Percentiles rank a stretch among this genome's conserved stretches.
These are phyloP conservation scores for Hymenoscyphus albidus DNA, from an alignment of 2,329 filamentous ascomycete genomes.

Conservation along the genomic window DNA sequence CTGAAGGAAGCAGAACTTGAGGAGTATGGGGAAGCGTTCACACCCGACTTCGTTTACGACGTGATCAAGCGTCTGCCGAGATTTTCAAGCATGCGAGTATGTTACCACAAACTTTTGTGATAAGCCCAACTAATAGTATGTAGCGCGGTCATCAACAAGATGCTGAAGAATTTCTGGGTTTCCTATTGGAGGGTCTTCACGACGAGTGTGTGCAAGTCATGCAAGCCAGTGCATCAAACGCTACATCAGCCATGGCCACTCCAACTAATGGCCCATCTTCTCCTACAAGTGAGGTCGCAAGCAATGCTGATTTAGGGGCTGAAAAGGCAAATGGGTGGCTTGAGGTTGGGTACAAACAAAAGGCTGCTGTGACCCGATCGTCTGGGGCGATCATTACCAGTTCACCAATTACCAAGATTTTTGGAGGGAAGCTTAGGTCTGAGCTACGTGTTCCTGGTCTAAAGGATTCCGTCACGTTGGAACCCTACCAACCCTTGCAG, in stretches of 20 bases:
- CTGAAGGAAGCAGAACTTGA: constrained; percentile 83
- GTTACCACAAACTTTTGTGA: constrained; percentile 32
- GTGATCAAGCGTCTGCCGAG: constrained; percentile 81
- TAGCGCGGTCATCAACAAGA: constrained; percentile 95
- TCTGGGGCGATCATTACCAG: constrained; percentile 71
- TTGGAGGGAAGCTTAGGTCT: constrained; percentile 85
- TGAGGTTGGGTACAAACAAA: constrained; percentile 91
- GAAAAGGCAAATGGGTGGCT: constrained; percentile 71
- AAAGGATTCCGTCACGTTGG: constrained; percentile 86
- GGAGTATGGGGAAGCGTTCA: constrained; percentile 86
- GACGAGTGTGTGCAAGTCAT: constrained; percentile 85
- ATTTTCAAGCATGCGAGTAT: constrained; percentile 87
- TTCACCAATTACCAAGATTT: constrained; percentile 90
- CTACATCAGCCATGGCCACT: constrained; percentile 43
- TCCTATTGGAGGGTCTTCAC: constrained; percentile 86
- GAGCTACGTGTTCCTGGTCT: constrained; percentile 82
- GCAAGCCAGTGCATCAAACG: constrained; percentile 35
- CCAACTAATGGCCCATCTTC: constrained; percentile 40
- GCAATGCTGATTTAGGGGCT: constrained; percentile 32
- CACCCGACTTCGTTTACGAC: constrained; percentile 92
- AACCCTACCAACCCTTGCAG: constrained; percentile 91
- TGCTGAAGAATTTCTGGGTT: constrained; percentile 93
- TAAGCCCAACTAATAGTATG: constrained; percentile 30
- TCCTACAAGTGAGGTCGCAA: constrained; percentile 40
- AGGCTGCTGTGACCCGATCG: constrained; percentile 77